Evolutionary conservation across 2,329 filamentous ascomycete species (phyloP), one percentile per base, ranked within the genome.

Genomic region (Coniella lustricola): DNA sequence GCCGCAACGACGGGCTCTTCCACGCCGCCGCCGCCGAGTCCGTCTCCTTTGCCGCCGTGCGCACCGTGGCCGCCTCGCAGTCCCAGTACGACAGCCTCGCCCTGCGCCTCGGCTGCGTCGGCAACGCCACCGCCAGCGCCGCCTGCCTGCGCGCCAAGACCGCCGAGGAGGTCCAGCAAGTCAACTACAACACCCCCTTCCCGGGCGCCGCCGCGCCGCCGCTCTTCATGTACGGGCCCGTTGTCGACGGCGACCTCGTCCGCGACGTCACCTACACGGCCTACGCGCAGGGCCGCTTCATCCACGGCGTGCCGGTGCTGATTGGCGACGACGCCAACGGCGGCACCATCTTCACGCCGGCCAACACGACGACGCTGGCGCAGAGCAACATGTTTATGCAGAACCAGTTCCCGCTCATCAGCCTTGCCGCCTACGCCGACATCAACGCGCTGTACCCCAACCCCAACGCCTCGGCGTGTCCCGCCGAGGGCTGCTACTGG

Each of bases 301-400:
- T 53, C 41, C 25, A 10, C 25, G 45, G 35, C 21, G 48, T 53
- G 8, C 51, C 51, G 4, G 25, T 48, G 3, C 51, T 53, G 12
- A 22, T 37, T 8, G 73, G 78, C 44, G 73, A 78, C 54, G 76
- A 76, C 61, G 80, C 77, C 3, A 80, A 87, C 61, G 83, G 82
- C 62, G 84, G 83, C 32, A 84, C 81, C 0, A 63, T 74, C 4
- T 85, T 84, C 59, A 72, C 75, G 0, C 79, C 81, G 0, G 59
- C 62, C 17, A 64, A 60, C 25, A 74, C 76, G 1, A 65, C 67
- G 34, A 77, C 67, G 18, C 57, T 71, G 3, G 62, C 59, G 2
- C 63, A 76, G 25, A 75, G 75, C 56, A 69, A 81, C 57, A 63
- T 60, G 2, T 85, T 82, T 58, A 62, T 86, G 3, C 68, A 72